Evolutionary conservation across 179 eudicot genomes (phyloP).

Genomic region (Dionaea muscipula): DNA sequence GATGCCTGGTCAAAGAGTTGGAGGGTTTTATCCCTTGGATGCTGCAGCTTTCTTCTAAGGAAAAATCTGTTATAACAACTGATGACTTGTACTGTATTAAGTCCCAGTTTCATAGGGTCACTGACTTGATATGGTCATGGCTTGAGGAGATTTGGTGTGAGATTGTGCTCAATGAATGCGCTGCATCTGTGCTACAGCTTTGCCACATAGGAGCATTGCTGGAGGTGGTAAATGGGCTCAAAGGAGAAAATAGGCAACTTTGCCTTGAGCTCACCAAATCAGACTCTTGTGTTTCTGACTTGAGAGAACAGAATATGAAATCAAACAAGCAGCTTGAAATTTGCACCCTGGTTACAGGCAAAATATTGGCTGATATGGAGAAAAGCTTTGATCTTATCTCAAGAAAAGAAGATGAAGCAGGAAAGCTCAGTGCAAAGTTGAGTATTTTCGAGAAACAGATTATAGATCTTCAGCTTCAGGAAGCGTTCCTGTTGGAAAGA

Average conservation of each 20-base stretch:
- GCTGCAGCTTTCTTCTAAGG: conserved; percentile 23
- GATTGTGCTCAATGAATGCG: conserved; percentile 56
- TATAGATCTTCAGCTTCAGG: conserved; percentile 49
- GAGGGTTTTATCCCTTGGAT: conserved; percentile 27
- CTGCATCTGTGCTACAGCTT: conserved; percentile 60
- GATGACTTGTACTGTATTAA: conserved; percentile 41
- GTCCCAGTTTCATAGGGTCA: conserved; percentile 33
- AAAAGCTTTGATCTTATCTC: conserved; percentile 48
- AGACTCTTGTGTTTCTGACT: conserved; percentile 34
- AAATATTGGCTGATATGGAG: conserved; percentile 60
- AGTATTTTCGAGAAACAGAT: conserved; percentile 45
- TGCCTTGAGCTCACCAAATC: conserved; percentile 55
- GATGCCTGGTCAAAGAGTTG: conserved; percentile 34
- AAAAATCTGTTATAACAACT: conserved; percentile 30
- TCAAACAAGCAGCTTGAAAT: conserved; percentile 53
- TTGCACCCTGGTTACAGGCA: conserved; percentile 44
- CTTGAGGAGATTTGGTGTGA: conserved; percentile 81
- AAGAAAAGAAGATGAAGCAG: conserved; percentile 50
- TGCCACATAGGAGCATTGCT: conserved; percentile 70
- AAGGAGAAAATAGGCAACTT: conserved; percentile 69
- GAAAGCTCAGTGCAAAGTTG: conserved; percentile 39
- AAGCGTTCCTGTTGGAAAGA: conserved; percentile 63
- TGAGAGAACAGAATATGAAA: conserved; percentile 54
- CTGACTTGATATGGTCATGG: conserved; percentile 32
- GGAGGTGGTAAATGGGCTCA: conserved; percentile 48